Conservation (phyloP, 2,329 filamentous ascomycete genomes). For the Aspergillus pseudoviridinutans region DNA sequence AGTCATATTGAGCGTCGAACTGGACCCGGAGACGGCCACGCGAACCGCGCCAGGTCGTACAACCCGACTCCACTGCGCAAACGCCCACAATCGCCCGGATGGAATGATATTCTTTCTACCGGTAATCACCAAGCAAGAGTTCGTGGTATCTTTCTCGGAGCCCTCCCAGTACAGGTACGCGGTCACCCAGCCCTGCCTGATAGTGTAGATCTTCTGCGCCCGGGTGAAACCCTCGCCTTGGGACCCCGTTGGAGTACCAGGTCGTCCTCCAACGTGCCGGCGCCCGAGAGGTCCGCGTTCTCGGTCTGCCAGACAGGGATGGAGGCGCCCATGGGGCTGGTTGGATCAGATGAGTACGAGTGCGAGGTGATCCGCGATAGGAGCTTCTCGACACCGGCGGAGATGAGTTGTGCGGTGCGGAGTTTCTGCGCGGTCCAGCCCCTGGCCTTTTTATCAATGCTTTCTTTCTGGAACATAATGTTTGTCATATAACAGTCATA, state of each 20-base stretch:
- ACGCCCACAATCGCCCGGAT: not conserved
- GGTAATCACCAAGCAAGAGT: not conserved
- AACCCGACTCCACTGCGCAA: not conserved
- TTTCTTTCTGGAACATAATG: too few relatives aligned
- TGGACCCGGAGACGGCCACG: not conserved
- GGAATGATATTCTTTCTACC: not conserved
- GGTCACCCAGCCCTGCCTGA: not conserved
- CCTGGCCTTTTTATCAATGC: too few relatives aligned
- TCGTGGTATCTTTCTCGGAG: not conserved
- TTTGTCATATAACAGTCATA: too few relatives aligned
- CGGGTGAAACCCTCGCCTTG: slow-evolving; percentile 34
- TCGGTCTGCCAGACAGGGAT: slow-evolving; percentile 52
- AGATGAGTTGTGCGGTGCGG: slow-evolving; percentile 8
- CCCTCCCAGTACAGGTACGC: not conserved
- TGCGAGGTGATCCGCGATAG: slow-evolving; percentile 43
- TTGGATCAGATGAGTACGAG: slow-evolving; percentile 41
- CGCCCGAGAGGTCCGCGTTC: slow-evolving; percentile 44
- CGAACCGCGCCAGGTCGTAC: not conserved
- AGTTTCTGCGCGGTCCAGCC: slow-evolving; percentile 38
- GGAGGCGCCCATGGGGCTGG: slow-evolving; percentile 39
- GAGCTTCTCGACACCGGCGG: slow-evolving; percentile 34
- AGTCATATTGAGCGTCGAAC: not conserved
- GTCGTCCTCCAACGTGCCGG: not conserved
- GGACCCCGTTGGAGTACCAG: not conserved
- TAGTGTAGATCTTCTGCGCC: not conserved